phyloP scores from a whole-genome alignment of 2,329 filamentous ascomycete genomes.

The Samsoniella hepiali region DNA sequence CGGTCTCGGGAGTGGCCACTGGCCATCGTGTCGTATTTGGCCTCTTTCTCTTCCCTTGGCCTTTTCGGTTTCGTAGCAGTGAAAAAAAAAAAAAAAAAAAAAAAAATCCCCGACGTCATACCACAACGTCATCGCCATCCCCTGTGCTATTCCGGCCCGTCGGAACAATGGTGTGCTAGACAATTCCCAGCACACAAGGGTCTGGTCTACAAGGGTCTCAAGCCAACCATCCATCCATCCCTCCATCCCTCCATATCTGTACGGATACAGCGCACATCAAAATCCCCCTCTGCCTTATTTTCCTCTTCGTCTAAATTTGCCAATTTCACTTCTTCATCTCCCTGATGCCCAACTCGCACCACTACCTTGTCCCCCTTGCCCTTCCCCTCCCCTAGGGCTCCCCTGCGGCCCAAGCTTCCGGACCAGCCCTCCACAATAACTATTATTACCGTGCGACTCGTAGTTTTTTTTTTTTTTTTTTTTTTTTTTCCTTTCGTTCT shows the following conservation, averaged over 20 bases:
- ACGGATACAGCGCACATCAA: neutral
- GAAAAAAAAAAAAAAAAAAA: no score
- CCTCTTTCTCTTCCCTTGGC: neutral
- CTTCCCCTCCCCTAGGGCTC: neutral
- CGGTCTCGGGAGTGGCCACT: neutral
- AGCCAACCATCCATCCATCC: neutral
- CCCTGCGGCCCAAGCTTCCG: constrained; percentile 9
- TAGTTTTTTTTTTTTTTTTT: neutral
- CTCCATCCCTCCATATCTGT: neutral
- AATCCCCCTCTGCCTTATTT: neutral
- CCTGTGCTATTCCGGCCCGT: no score
- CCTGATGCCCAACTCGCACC: constrained; percentile 14
- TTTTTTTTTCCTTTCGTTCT: neutral
- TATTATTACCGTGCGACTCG: neutral
- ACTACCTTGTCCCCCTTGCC: neutral
- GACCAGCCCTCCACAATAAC: constrained; percentile 1
- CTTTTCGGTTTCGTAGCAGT: no score
- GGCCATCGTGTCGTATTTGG: neutral
- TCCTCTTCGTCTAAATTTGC: neutral
- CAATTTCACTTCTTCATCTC: constrained; percentile 8
- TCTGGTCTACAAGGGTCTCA: neutral
- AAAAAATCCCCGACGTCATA: no score
- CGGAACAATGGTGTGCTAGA: no score
- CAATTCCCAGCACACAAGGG: neutral
- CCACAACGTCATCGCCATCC: no score